A percentile compares a stretch with the other conserved stretches of the same genome.
Evolutionary conservation across 2,329 filamentous ascomycete genomes (phyloP).

Genomic region (Trichoderma sp.): DNA sequence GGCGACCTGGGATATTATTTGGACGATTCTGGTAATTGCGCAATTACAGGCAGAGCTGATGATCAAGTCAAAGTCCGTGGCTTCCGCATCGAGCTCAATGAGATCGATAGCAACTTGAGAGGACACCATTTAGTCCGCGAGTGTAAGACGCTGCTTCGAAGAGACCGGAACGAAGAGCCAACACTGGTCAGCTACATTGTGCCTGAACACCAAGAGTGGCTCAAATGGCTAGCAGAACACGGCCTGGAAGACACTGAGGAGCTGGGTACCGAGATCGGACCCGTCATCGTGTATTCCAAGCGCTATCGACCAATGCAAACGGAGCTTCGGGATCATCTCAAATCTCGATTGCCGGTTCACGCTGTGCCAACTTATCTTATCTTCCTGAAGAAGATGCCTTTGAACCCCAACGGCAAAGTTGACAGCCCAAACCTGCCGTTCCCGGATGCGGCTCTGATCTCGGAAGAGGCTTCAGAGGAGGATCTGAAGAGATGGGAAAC

Average conservation of each 20-base stretch:
- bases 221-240: conserved; percentile 56
- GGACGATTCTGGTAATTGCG: conserved; percentile 64
- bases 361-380: conserved; percentile 44
- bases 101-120: conserved; percentile 85
- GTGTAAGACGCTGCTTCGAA: conserved; percentile 76
- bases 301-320: conserved; percentile 52
- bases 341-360: conserved; percentile 55
- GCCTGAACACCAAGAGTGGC: conserved; percentile 75
- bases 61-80: conserved; percentile 95
- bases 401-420: conserved; percentile 75
- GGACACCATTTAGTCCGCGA: conserved; percentile 77
- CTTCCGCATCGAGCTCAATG: conserved; percentile 91
- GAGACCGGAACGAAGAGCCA: conserved; percentile 62
- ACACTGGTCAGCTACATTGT: conserved; percentile 88
- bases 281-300: conserved; percentile 49
- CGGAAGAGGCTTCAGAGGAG: conserved; percentile 43
- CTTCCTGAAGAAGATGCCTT: conserved; percentile 55
- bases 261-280: conserved; percentile 52
- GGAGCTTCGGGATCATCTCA: conserved; percentile 67
- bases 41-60: conserved; percentile 80
- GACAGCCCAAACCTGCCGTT: conserved; percentile 79
- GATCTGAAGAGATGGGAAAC: conserved; percentile 57
- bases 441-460: conserved; percentile 72
- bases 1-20: conserved; percentile 83
- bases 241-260: conserved; percentile 60